phyloP scores from a whole-genome alignment of 495 filamentous ascomycete genomes.

The Glarea lozoyensis region DNA sequence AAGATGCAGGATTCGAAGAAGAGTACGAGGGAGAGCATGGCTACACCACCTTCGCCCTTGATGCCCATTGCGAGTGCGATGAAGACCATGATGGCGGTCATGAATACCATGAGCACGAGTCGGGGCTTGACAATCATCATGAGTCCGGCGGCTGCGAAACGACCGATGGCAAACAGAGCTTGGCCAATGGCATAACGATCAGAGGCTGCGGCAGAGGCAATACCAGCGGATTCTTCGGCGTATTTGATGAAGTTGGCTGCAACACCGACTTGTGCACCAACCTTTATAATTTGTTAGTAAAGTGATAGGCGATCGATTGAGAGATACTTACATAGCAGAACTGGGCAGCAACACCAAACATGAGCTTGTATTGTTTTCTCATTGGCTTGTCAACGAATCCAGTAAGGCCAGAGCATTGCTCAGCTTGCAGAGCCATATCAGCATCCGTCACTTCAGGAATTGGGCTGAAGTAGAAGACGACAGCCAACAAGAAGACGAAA shows the following conservation, averaged over 20 bases:
- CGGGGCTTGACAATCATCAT: conserved; percentile 45
- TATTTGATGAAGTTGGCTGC: conserved; percentile 41
- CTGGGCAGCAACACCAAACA: conserved; percentile 58
- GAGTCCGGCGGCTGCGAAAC: conserved; percentile 47
- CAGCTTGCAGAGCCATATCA: conserved; percentile 53
- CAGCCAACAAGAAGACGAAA: conserved; percentile 59
- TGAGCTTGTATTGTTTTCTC: conserved; percentile 54
- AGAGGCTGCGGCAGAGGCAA: conserved; percentile 43
- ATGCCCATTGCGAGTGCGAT: conserved; percentile 44
- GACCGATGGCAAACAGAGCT: conserved; percentile 54
- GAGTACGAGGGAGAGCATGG: conserved; percentile 52
- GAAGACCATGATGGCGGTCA: conserved; percentile 48
- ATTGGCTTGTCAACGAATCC: conserved; percentile 38
- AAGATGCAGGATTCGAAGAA: conserved; percentile 64
- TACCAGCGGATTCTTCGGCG: conserved; percentile 43
- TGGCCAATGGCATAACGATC: conserved; percentile 50
- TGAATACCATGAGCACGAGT: conserved; percentile 39
- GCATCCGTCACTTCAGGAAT: conserved; percentile 71
- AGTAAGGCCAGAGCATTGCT: conserved; percentile 29
- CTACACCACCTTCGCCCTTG: conserved; percentile 41
- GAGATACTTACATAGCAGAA: conserved; percentile 74
- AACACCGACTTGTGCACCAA: conserved; percentile 33
- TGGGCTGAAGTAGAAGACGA: conserved; percentile 52
- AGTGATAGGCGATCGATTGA: conserved; percentile 23
- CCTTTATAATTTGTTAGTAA: background rate